phyloP scores from a whole-genome alignment of 495 filamentous ascomycete species.

The Penicillium flavigenum region DNA sequence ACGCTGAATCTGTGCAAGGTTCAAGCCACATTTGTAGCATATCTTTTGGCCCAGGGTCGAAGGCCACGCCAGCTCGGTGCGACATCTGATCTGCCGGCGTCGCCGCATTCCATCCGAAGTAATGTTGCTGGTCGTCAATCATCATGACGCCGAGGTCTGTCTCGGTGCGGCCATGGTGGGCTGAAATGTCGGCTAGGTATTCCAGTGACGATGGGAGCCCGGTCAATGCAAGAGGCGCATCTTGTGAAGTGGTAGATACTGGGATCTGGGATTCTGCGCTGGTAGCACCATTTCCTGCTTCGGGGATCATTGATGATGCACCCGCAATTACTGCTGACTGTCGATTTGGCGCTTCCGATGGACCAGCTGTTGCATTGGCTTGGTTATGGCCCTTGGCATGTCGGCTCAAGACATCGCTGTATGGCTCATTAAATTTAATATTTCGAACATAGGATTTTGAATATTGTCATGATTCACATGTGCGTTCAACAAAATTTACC shows the following conservation, averaged over 20 bases:
- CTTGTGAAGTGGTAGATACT: slow-evolving; percentile 24
- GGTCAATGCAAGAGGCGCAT: slow-evolving; percentile 26
- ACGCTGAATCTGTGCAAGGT: slow-evolving; percentile 36
- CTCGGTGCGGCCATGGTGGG: slow-evolving; percentile 38
- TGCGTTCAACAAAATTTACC: slow-evolving; percentile 30
- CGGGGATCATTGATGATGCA: slow-evolving; percentile 17
- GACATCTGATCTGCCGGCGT: slow-evolving; percentile 25
- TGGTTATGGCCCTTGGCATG: slow-evolving; percentile 51
- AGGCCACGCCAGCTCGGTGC: slow-evolving; percentile 25
- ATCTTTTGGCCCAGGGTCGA: slow-evolving; percentile 35
- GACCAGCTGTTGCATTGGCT: slow-evolving; percentile 21
- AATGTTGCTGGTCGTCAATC: slow-evolving; percentile 35
- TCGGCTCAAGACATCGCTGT: slow-evolving; percentile 53
- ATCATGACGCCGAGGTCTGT: slow-evolving; percentile 37
- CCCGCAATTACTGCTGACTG: slow-evolving; percentile 7
- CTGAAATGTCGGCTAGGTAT: slow-evolving; percentile 43
- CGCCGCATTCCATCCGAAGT: slow-evolving; percentile 40
- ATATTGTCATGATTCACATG: not conserved
- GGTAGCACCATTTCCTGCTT: slow-evolving; percentile 21
- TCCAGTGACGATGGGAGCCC: slow-evolving; percentile 37
- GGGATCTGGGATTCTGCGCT: slow-evolving; percentile 17
- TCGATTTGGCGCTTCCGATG: slow-evolving; percentile 26
- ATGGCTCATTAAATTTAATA: slow-evolving; percentile 14
- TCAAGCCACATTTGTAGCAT: slow-evolving; percentile 45
- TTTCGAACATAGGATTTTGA: slow-evolving; percentile 11